phyloP scores from a whole-genome alignment of 2,329 filamentous ascomycete species.

The Arthrobotrys entomopaga region DNA sequence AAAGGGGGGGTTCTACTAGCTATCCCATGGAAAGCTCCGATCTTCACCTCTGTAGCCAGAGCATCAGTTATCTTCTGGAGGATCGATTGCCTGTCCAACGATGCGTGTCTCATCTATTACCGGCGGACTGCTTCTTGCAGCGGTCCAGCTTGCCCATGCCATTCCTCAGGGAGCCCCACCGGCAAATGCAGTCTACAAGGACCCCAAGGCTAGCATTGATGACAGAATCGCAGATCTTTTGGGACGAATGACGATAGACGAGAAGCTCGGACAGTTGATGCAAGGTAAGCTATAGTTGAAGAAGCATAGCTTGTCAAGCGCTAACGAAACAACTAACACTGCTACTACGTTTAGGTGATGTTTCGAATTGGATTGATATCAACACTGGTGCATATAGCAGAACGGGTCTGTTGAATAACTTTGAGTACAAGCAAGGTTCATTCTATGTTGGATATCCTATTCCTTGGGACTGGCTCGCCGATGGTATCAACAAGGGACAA shows the following conservation, averaged over 20 bases:
- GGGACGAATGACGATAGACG: constrained; percentile 77
- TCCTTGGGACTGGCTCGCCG: constrained; percentile 71
- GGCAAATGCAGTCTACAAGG: constrained; percentile 45
- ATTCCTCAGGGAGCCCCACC: constrained; percentile 33
- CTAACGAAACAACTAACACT: constrained; percentile 57
- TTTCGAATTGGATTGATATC: constrained; percentile 78
- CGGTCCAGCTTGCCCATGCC: constrained; percentile 35
- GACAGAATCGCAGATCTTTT: constrained; percentile 74
- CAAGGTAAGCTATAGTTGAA: constrained; percentile 63
- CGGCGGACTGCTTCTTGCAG: constrained; percentile 45
- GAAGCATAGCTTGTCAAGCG: background rate
- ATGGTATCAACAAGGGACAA: constrained; percentile 73
- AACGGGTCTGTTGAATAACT: constrained; percentile 74
- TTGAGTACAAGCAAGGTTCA: constrained; percentile 72
- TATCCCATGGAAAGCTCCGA: constrained; percentile 39
- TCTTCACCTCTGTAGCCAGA: constrained; percentile 44
- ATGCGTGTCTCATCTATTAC: constrained; percentile 53
- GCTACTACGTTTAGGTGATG: constrained; percentile 65
- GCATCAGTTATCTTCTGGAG: constrained; percentile 20
- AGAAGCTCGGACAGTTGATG: constrained; percentile 76
- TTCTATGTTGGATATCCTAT: constrained; percentile 78
- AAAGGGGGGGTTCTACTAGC: constrained; percentile 31
- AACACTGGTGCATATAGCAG: constrained; percentile 74
- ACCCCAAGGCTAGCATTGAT: constrained; percentile 66
- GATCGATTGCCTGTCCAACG: constrained; percentile 35